These are phyloP conservation scores for Trichosporon asahii DNA, from an alignment of 1,284 basidiomycete species.

Conservation along the genomic window DNA sequence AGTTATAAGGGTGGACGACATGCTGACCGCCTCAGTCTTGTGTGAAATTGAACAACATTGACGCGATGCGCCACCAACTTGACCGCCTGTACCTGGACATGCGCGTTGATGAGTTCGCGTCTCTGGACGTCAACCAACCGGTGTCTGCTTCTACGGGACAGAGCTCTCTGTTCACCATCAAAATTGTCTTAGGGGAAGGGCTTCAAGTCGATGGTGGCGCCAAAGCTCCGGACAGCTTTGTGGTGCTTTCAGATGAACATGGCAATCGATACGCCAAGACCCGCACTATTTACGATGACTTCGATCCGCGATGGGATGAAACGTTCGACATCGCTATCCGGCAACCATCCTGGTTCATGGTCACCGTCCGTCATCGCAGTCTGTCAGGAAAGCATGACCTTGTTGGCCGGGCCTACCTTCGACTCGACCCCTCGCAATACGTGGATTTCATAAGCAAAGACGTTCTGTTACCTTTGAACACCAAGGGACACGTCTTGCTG, in stretches of 20 bases:
- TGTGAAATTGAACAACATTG: constrained; percentile 97
- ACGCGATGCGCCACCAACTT: constrained; percentile 80
- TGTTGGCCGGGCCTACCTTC: constrained; percentile 86
- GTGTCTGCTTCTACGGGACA: constrained; percentile 62
- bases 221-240: constrained; percentile 69
- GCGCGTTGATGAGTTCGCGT: constrained; percentile 82
- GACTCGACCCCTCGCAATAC: constrained; percentile 83
- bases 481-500: constrained; percentile 72
- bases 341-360: constrained; percentile 86
- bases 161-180: constrained; percentile 86
- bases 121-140: constrained; percentile 58
- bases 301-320: constrained; percentile 93
- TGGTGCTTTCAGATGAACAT: constrained; percentile 88
- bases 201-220: constrained; percentile 69
- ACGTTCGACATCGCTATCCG: constrained; percentile 87
- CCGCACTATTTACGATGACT: constrained; percentile 87
- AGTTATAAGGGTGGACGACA: neutral
- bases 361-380: constrained; percentile 85
- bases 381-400: constrained; percentile 86
- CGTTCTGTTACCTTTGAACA: constrained; percentile 82
- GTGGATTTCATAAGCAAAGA: constrained; percentile 88
- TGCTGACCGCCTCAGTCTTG: constrained; percentile 62
- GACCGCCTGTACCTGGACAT: constrained; percentile 92
- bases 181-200: constrained; percentile 84
- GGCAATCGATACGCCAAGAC: constrained; percentile 91